phyloP scores from a whole-genome alignment of 2,329 filamentous ascomycete species.

The Penicillium expansum region DNA sequence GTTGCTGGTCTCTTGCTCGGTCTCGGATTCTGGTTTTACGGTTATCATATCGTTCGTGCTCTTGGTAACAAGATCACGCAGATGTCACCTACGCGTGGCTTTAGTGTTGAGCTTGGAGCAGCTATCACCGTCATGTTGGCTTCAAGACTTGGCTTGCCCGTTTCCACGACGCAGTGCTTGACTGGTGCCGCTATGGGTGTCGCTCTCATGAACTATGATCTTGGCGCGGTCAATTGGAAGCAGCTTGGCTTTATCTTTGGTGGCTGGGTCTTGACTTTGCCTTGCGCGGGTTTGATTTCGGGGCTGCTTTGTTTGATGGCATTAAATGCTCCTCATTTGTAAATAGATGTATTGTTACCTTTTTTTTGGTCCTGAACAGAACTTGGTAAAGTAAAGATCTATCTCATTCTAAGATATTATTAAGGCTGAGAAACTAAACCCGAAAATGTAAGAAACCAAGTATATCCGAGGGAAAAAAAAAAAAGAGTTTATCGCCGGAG shows the following conservation, averaged over 20 bases:
- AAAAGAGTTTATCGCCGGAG: not conserved
- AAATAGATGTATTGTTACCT: not conserved
- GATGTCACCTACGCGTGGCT: slow-evolving; percentile 32
- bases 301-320: slow-evolving; percentile 44
- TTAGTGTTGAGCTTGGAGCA: slow-evolving; percentile 41
- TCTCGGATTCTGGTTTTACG: slow-evolving; percentile 43
- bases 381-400: not conserved
- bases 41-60: slow-evolving; percentile 41
- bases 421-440: not conserved
- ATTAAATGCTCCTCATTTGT: slow-evolving; percentile 42
- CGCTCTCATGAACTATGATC: slow-evolving; percentile 37
- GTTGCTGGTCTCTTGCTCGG: slow-evolving; percentile 39
- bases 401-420: not conserved
- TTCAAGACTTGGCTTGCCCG: slow-evolving; percentile 34
- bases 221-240: slow-evolving; percentile 46
- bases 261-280: slow-evolving; percentile 47
- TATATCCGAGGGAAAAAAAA: not conserved
- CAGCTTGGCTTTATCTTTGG: slow-evolving; percentile 45
- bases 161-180: slow-evolving; percentile 41
- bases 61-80: slow-evolving; percentile 46
- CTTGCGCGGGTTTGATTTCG: slow-evolving; percentile 41
- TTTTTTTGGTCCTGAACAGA: not conserved
- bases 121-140: slow-evolving; percentile 41
- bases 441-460: not conserved
- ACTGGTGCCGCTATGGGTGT: slow-evolving; percentile 38